Conservation (phyloP, 805 yeast genomes). For the Myxozyma neglecta region DNA sequence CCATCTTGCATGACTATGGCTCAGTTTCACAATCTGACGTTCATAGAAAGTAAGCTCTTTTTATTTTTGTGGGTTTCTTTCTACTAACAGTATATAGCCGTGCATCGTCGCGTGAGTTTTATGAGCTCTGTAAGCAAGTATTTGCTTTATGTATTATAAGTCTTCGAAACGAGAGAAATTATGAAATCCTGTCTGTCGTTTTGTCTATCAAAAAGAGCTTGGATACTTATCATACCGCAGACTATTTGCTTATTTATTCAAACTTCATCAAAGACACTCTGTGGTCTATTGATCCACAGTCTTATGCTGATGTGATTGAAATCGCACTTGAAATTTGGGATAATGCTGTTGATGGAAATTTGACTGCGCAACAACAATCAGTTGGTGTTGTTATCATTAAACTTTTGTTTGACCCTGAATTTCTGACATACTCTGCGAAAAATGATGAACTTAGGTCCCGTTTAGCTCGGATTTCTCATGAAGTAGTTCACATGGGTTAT, state of each 20-base stretch:
- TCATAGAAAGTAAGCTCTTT: slow-evolving; percentile 5
- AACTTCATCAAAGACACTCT: slow-evolving; percentile 1
- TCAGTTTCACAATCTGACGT: neutral
- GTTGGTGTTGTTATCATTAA: slow-evolving; percentile 1
- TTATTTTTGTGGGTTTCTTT: neutral
- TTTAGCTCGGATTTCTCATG: slow-evolving; percentile 3
- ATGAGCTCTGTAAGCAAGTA: neutral
- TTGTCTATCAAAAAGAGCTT: slow-evolving; percentile 3
- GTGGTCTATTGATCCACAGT: neutral
- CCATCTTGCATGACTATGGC: neutral
- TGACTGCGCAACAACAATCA: slow-evolving; percentile 11
- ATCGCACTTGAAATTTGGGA: slow-evolving; percentile 8
- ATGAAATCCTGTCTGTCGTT: neutral
- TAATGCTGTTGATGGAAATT: neutral
- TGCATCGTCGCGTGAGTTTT: neutral
- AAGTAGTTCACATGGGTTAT: slow-evolving; percentile 38
- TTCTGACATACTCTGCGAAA: neutral
- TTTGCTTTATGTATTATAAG: neutral
- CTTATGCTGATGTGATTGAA: neutral
- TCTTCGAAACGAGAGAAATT: neutral
- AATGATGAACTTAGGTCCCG: neutral
- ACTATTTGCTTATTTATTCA: slow-evolving; percentile 7
- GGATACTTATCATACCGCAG: neutral
- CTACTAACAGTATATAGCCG: neutral
- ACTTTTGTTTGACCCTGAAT: slow-evolving; percentile 8